Evolutionary conservation across 306 rosid genomes (phyloP), one percentile per base, ranked within the genome.

Genomic region (Neltuma alba): DNA sequence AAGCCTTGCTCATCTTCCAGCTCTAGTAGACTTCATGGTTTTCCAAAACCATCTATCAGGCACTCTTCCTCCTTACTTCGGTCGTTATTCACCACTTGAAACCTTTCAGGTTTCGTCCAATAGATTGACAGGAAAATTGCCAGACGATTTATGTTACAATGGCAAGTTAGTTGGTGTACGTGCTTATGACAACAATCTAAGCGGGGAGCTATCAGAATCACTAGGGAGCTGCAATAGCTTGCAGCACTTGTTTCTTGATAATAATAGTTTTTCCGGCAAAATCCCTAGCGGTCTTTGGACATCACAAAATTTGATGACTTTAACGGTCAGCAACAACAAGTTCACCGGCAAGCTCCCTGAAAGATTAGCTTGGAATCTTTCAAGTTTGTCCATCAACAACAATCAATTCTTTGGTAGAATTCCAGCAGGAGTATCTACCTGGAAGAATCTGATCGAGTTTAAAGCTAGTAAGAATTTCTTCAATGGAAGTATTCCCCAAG

Each of bases 211-310:
- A n/a, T n/a, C n/a, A n/a, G n/a, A n/a, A n/a, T n/a, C n/a, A n/a
- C n/a, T n/a, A n/a, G n/a, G n/a, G n/a, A n/a, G n/a, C n/a, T n/a
- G n/a, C n/a, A 44, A 12, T 7, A 34, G 64, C 44, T 62, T 88
- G 81, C 0, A 1, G 0, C 4, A 14, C 0, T 41, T 88, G 7
- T 64, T 3, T 1, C 71, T 88, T 50, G 1, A 37, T 0, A 42
- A 69, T 20, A 90, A 90, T 38, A 42, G 12, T 23, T 37, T 88
- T 13, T 80, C 85, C 11, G 90, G 91, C 48, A 12, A 48, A 30
- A 52, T 88, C 60, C 93, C 91, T 28, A 69, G 57, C 18, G 83
- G 90, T 6, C 14, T 88, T 57, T 88, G 94, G 92, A 88, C 78
- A 10, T 37, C 60, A 3, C 14, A 16, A 5, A 81, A 76, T 71